A percentile compares a stretch with the other conserved stretches of the same genome.
Evolutionary conservation across 2,329 filamentous ascomycete species (phyloP).

Genomic region (Cadophora gregata): DNA sequence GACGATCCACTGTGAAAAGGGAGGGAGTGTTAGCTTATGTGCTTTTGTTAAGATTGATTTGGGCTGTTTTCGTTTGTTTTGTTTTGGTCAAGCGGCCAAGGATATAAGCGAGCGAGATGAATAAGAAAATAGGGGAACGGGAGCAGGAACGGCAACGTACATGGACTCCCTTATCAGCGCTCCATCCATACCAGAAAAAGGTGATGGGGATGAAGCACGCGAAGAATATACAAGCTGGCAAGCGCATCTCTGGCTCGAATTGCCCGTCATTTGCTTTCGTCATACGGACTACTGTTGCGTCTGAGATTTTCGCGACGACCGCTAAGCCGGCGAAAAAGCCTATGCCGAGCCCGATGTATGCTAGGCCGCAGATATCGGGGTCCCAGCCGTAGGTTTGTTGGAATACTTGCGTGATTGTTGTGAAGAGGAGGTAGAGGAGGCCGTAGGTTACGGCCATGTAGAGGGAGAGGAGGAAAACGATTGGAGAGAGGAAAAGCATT

Average conservation of each 20-base stretch:
- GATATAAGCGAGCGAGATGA: slow-evolving; percentile 46
- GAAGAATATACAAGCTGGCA: slow-evolving; percentile 53
- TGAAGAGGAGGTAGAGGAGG: slow-evolving; percentile 59
- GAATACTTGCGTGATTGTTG: slow-evolving; percentile 58
- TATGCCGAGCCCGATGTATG: slow-evolving; percentile 52
- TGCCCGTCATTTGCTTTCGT: slow-evolving; percentile 50
- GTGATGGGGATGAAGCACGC: slow-evolving; percentile 52
- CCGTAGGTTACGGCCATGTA: slow-evolving; percentile 61
- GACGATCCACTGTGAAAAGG: slow-evolving; percentile 47
- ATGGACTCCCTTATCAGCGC: slow-evolving; percentile 48
- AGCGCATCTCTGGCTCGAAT: slow-evolving; percentile 41
- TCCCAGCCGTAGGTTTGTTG: slow-evolving; percentile 49
- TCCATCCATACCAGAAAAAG: slow-evolving; percentile 60
- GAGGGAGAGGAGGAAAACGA: slow-evolving; percentile 51
- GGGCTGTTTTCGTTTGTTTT: background rate
- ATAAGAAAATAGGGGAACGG: slow-evolving; percentile 48
- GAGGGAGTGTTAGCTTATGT: no score
- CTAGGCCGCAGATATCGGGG: slow-evolving; percentile 50
- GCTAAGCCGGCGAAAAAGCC: slow-evolving; percentile 50
- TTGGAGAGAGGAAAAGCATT: slow-evolving; percentile 47
- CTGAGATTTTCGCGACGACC: slow-evolving; percentile 52
- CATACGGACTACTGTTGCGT: slow-evolving; percentile 53
- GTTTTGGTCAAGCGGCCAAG: slow-evolving; percentile 35
- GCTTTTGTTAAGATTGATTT: background rate
- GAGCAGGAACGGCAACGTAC: slow-evolving; percentile 50